Evolutionary conservation across 2,329 filamentous ascomycete species (phyloP).

Genomic region (Emergomyces orientalis): DNA sequence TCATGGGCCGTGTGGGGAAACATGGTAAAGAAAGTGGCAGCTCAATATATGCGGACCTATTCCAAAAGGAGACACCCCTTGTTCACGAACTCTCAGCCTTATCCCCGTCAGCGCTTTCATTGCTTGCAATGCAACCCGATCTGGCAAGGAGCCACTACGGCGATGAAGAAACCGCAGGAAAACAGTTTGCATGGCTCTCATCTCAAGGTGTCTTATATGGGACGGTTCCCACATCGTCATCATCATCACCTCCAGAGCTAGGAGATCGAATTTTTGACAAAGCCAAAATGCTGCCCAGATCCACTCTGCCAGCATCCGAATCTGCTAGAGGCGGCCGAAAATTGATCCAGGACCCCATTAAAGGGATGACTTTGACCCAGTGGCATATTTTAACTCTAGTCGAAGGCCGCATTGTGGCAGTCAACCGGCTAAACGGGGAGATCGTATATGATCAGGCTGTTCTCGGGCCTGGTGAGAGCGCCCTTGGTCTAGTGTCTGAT

Average conservation of each 20-base stretch:
- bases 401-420: constrained; percentile 70
- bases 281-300: constrained; percentile 65
- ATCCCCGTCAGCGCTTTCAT: constrained; percentile 51
- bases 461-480: constrained; percentile 66
- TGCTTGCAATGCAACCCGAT: constrained; percentile 69
- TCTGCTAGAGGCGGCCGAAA: constrained; percentile 55
- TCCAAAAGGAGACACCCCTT: constrained; percentile 74
- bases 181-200: constrained; percentile 75
- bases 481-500: constrained; percentile 79
- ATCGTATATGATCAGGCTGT: constrained; percentile 83
- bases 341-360: constrained; percentile 60
- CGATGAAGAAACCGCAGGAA: constrained; percentile 43
- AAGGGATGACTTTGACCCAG: constrained; percentile 75
- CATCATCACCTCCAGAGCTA: constrained; percentile 53
- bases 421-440: constrained; percentile 77
- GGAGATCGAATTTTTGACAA: constrained; percentile 68
- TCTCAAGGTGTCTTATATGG: constrained; percentile 82
- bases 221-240: constrained; percentile 56
- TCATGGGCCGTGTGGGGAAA: constrained; percentile 66
- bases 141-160: constrained; percentile 51
- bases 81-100: constrained; percentile 60
- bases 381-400: constrained; percentile 86
- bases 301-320: constrained; percentile 62
- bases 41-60: constrained; percentile 77
- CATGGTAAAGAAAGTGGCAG: constrained; percentile 67